A percentile compares a stretch with the other conserved stretches of the same genome.
Conservation (phyloP, 225 moss, liverwort and hornwort genomes). For the Marchantia polymorpha region DNA sequence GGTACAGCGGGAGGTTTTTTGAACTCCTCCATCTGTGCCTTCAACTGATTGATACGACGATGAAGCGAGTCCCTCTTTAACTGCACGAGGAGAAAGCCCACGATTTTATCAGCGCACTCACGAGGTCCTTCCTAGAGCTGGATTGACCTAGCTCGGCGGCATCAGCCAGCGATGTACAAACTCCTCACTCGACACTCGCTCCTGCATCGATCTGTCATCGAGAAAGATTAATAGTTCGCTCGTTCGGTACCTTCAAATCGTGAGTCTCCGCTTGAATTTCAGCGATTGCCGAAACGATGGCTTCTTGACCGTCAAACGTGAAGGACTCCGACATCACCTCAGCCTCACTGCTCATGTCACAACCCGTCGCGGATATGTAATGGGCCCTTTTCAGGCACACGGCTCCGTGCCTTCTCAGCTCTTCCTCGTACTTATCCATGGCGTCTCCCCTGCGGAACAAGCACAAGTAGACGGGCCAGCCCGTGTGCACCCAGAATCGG, state of each 20-base stretch:
- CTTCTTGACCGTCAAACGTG: conserved; percentile 40
- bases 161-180: not conserved
- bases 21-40: conserved; percentile 34
- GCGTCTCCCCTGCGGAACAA: conserved; percentile 36
- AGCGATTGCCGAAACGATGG: conserved; percentile 44
- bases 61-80: conserved; percentile 35
- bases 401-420: conserved; percentile 45
- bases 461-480: conserved; percentile 53
- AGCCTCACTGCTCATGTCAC: not conserved
- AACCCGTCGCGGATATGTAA: conserved; percentile 6
- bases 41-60: conserved; percentile 23
- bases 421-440: conserved; percentile 56
- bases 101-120: not conserved
- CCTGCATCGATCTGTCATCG: not conserved
- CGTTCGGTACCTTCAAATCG: conserved; percentile 33
- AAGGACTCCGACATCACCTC: conserved; percentile 20
- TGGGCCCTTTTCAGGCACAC: conserved; percentile 29
- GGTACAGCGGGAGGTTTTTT: conserved; percentile 21
- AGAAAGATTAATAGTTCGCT: not conserved
- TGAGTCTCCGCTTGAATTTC: conserved; percentile 29
- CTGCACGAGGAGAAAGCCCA: conserved; percentile 15
- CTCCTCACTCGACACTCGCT: too few species aligned
- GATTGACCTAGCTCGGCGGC: not conserved
- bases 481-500: conserved; percentile 56
- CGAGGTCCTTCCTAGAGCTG: not conserved